Conservation (phyloP, 106 monocot genomes). For the Dioscorea alata region DNA sequence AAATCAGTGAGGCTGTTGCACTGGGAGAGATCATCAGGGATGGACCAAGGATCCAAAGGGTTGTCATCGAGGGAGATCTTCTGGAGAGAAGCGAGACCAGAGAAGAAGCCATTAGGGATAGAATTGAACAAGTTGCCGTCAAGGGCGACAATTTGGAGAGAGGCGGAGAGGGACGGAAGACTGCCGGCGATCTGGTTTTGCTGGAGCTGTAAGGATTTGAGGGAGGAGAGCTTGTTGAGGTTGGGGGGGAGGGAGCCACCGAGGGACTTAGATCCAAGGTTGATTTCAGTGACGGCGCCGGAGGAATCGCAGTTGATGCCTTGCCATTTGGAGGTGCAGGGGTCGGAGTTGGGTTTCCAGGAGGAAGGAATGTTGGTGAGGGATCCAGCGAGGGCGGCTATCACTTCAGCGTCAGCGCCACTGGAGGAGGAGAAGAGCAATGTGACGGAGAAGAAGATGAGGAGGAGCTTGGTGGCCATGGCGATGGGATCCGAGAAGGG, state of each 20-base stretch:
- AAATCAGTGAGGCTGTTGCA: conserved; percentile 27
- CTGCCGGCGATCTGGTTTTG: conserved; percentile 40
- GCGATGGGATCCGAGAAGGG: neutral
- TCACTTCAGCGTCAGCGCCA: conserved; percentile 28
- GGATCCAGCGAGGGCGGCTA: conserved; percentile 26
- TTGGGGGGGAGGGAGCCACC: conserved; percentile 40
- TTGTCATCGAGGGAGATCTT: conserved; percentile 56
- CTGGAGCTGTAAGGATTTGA: conserved; percentile 47
- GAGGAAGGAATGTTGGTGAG: conserved; percentile 22
- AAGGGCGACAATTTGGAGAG: conserved; percentile 37
- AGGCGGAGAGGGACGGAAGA: conserved; percentile 49
- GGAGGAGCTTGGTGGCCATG: neutral
- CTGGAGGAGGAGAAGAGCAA: conserved; percentile 2
- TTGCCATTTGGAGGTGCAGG: conserved; percentile 30
- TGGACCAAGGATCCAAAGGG: conserved; percentile 44
- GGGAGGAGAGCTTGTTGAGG: conserved; percentile 30
- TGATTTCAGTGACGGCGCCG: conserved; percentile 43
- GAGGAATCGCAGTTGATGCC: conserved; percentile 45
- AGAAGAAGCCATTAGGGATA: conserved; percentile 49
- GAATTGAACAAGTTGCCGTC: conserved; percentile 51
- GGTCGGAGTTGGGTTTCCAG: conserved; percentile 25
- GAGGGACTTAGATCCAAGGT: conserved; percentile 19
- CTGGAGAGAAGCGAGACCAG: conserved; percentile 45
- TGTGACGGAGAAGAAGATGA: neutral
- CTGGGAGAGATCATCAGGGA: conserved; percentile 26